A percentile compares a stretch with the other conserved stretches of the same genome.
Evolutionary conservation across 2,329 filamentous ascomycete species (phyloP).

Genomic region (Penicillium sp.): DNA sequence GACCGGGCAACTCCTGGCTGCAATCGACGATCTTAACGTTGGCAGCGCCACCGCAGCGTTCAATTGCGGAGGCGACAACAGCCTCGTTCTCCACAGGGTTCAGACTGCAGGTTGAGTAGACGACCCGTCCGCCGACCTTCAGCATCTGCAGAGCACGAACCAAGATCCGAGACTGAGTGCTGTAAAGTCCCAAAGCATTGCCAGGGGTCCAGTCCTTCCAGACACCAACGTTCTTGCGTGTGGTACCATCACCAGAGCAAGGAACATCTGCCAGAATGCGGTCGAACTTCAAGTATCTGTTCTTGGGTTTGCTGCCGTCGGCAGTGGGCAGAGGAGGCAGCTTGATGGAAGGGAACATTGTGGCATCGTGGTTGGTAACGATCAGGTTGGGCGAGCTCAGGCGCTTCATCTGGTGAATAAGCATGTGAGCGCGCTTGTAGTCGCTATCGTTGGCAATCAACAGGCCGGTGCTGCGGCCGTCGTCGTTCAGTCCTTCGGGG

Average conservation of each 20-base stretch:
- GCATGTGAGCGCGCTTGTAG: constrained; percentile 92
- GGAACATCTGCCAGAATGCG: constrained; percentile 93
- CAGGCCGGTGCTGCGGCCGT: constrained; percentile 80
- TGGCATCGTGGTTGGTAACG: constrained; percentile 96
- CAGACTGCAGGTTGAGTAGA: constrained; percentile 98
- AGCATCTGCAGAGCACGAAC: constrained; percentile 90
- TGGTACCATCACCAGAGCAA: constrained; percentile 89
- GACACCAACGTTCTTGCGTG: constrained; percentile 83
- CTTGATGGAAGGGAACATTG: constrained; percentile 84
- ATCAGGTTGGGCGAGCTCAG: constrained; percentile 92
- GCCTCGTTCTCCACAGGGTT: constrained; percentile 97
- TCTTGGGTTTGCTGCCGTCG: constrained; percentile 47
- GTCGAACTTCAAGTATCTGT: constrained; percentile 86
- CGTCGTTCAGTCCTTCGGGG: constrained; percentile 55
- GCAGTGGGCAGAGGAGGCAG: constrained; percentile 54
- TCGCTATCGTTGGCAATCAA: constrained; percentile 94
- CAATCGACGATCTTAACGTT: constrained; percentile 82
- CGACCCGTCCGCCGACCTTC: constrained; percentile 84
- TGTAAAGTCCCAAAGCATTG: constrained; percentile 76
- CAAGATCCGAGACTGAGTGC: constrained; percentile 79
- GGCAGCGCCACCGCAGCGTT: constrained; percentile 71
- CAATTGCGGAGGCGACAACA: constrained; percentile 77
- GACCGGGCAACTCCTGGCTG: constrained; percentile 62
- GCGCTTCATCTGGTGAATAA: constrained; percentile 95
- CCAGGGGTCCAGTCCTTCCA: constrained; percentile 93